Evolutionary conservation across 73 alveolate genomes (phyloP).

Genomic region (Paramecium sexaurelia): DNA sequence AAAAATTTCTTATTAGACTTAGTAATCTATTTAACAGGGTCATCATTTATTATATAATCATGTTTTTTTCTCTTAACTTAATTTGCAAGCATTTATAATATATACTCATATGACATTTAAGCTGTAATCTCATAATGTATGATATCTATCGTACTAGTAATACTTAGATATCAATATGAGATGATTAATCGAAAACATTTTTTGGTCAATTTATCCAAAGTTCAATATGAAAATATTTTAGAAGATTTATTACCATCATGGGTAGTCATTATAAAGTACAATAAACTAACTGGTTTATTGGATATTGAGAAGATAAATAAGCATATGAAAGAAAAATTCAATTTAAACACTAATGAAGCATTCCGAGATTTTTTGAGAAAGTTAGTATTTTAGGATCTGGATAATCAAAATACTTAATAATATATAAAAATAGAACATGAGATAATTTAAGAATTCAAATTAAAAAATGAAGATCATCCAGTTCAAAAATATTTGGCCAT

Average conservation of each 20-base stretch:
- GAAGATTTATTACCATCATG: conserved; percentile 42
- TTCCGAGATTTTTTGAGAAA: conserved; percentile 46
- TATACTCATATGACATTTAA: not conserved
- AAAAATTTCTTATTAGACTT: not conserved
- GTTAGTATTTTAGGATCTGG: not conserved
- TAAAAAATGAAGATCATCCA: not conserved
- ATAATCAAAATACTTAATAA: not conserved
- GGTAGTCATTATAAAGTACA: conserved; percentile 29
- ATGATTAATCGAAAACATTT: not conserved
- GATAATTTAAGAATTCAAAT: not conserved
- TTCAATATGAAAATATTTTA: conserved; percentile 27
- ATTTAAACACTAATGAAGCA: not conserved
- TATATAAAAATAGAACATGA: not conserved
- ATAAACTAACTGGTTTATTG: not conserved
- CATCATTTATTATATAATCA: not conserved
- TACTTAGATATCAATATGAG: not conserved
- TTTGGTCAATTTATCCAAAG: not conserved
- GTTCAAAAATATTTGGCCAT: not conserved
- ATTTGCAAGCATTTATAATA: not conserved
- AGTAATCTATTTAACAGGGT: not conserved
- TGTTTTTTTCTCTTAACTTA: not conserved
- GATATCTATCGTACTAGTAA: not conserved
- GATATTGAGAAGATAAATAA: conserved; percentile 7
- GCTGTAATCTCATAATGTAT: not conserved
- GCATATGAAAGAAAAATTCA: not conserved